Conservation (phyloP, 78 protist species). For the Dictyostelium purpureum region DNA sequence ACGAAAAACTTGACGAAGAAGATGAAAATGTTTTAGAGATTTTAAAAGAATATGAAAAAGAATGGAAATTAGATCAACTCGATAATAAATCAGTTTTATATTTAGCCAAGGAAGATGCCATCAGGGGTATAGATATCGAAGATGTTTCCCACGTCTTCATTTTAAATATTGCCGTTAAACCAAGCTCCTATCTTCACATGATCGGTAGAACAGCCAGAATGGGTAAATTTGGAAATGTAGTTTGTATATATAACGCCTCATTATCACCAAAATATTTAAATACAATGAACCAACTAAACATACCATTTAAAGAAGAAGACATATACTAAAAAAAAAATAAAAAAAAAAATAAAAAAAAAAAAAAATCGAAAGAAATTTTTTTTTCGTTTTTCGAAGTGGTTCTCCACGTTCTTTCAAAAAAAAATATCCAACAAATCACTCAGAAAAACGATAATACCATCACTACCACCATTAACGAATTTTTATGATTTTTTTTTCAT, state of each 20-base stretch:
- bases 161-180: slow-evolving; percentile 11
- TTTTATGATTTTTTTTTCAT: too few relatives aligned
- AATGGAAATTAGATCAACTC: not conserved
- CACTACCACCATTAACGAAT: too few relatives aligned
- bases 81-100: slow-evolving; percentile 3
- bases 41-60: not conserved
- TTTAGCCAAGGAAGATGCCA: slow-evolving; percentile 47
- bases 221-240: slow-evolving; percentile 20
- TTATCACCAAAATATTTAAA: slow-evolving; percentile 20
- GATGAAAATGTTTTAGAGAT: not conserved
- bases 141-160: slow-evolving; percentile 36
- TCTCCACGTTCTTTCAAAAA: too few relatives aligned
- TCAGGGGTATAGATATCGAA: slow-evolving; percentile 57
- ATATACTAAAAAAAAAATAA: not conserved
- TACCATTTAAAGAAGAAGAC: slow-evolving; percentile 50
- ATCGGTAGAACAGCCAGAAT: slow-evolving; percentile 59
- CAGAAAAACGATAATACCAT: too few relatives aligned
- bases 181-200: slow-evolving; percentile 34
- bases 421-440: too few relatives aligned
- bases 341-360: not conserved
- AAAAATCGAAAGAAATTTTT: not conserved
- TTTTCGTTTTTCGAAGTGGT: too few relatives aligned
- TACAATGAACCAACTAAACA: slow-evolving; percentile 13
- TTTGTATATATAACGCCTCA: slow-evolving; percentile 23
- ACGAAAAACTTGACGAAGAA: not conserved